A percentile compares a stretch with the other conserved stretches of the same genome.
phyloP scores from a whole-genome alignment of 2,329 filamentous ascomycete species.

The Alternaria postmessia region DNA sequence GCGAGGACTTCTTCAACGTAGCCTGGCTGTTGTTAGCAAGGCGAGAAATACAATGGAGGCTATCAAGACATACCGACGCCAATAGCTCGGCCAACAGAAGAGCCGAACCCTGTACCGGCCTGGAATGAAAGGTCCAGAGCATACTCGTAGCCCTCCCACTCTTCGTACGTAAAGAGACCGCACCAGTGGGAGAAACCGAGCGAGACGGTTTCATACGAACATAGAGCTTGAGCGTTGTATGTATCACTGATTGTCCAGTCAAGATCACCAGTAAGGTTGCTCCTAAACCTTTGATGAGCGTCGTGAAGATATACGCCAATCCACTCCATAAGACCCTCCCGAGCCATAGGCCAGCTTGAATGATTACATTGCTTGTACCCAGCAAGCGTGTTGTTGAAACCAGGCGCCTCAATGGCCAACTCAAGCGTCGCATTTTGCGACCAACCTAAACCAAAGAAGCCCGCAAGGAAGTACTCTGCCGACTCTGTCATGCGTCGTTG shows the following conservation, averaged over 20 bases:
- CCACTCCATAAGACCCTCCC: constrained; percentile 66
- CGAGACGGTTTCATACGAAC: constrained; percentile 80
- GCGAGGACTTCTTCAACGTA: constrained; percentile 75
- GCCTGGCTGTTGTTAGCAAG: constrained; percentile 25
- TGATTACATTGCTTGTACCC: constrained; percentile 74
- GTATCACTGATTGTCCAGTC: constrained; percentile 48
- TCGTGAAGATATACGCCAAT: constrained; percentile 69
- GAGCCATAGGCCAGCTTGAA: constrained; percentile 56
- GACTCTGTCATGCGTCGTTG: constrained; percentile 80
- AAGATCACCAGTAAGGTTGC: constrained; percentile 55
- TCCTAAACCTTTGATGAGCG: constrained; percentile 67
- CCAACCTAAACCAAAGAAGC: constrained; percentile 81
- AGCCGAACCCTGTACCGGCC: constrained; percentile 68
- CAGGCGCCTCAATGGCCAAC: constrained; percentile 69
- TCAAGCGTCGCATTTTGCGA: constrained; percentile 75
- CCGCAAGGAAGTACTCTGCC: constrained; percentile 79
- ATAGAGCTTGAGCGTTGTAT: constrained; percentile 74
- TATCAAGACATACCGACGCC: constrained; percentile 68
- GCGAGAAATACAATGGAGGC: not conserved
- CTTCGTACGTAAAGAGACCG: constrained; percentile 75
- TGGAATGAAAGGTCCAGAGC: constrained; percentile 72
- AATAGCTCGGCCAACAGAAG: constrained; percentile 72
- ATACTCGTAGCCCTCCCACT: constrained; percentile 78
- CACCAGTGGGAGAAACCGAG: constrained; percentile 80
- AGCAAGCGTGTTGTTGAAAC: constrained; percentile 75